A percentile compares a stretch with the other conserved stretches of the same genome.
Conservation (phyloP, 768 basidiomycete species). For the Mycena latifolia region DNA sequence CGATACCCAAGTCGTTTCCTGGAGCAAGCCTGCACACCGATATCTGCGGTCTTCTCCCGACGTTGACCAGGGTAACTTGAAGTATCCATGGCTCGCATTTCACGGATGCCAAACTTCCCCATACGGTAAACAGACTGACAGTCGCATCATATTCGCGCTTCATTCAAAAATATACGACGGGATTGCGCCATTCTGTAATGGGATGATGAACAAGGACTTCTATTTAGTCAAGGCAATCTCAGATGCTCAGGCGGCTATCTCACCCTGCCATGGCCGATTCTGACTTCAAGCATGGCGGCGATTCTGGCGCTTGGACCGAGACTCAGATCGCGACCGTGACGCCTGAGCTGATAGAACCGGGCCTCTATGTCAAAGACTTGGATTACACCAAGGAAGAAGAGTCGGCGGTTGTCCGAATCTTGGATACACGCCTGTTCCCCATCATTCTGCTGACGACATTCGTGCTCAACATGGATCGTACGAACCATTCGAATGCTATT, state of each 20-base stretch:
- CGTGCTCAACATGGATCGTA: constrained; percentile 55
- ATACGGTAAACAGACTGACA: too few relatives aligned
- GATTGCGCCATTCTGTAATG: constrained; percentile 29
- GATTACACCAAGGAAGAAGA: constrained; percentile 50
- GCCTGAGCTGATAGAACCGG: constrained; percentile 34
- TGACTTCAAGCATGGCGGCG: background rate
- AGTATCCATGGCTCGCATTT: too few relatives aligned
- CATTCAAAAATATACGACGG: too few relatives aligned
- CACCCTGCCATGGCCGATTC: background rate
- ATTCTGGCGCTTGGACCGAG: constrained; percentile 23
- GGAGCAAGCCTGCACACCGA: too few relatives aligned
- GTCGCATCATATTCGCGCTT: too few relatives aligned
- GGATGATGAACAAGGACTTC: constrained; percentile 15
- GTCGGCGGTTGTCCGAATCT: constrained; percentile 43
- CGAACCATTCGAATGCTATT: constrained; percentile 56
- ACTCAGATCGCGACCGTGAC: constrained; percentile 12
- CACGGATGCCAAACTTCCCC: too few relatives aligned
- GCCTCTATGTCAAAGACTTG: constrained; percentile 43
- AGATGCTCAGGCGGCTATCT: background rate
- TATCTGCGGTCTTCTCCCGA: too few relatives aligned
- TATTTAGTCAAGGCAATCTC: too few relatives aligned
- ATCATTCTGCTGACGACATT: constrained; percentile 47
- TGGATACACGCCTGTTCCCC: constrained; percentile 45
- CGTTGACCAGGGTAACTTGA: too few relatives aligned
- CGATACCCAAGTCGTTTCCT: too few relatives aligned